Evolutionary conservation across 2,329 filamentous ascomycete genomes (phyloP), one percentile per base, ranked within the genome.

Genomic region (Sarocladium strictum): DNA sequence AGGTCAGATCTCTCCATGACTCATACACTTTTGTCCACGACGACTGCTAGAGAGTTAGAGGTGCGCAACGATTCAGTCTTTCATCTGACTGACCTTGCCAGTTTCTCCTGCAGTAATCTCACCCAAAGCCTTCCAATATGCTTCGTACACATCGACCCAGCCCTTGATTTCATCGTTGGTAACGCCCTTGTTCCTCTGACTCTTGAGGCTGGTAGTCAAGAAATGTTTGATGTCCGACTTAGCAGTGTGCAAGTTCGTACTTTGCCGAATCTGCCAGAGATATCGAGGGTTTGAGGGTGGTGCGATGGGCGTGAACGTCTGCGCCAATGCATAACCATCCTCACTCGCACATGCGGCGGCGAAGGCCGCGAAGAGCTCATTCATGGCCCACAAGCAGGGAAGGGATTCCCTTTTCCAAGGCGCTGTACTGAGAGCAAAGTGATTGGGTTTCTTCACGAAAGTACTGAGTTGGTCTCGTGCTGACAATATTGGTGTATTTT

Each of bases 11-110:
- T 65, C 90, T 95, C 92, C 94, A 97, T 11, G 85, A 75, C 58
- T 91, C 87, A 65, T 96, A 99, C 0, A 92, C 88, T 54, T 81
- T 86, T n/a, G 80, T 79, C 85, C 89, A 96, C 56, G 88, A 83
- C n/a, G 82, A 73, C 70, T 72, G 33, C 26, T 12, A 17, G 2
- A n/a, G 12, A 5, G 17, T 51, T 23, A 51, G 50, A 38, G 29
- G 7, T 11, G 52, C 6, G 3, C 2, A 10, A n/a, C n/a, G n/a
- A n/a, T n/a, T n/a, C n/a, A n/a, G n/a, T n/a, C n/a, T n/a, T n/a
- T n/a, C n/a, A n/a, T n/a, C n/a, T n/a, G 47, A 54, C 62, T 56
- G 53, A 75, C 72, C 64, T 70, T 70, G 56, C 68, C 67, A 49
- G 61, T 65, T 33, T 70, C 67, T 10, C 65, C 81, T 14, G 80